Conservation (phyloP, 208 protist species). For the Entamoeba histolytica region DNA sequence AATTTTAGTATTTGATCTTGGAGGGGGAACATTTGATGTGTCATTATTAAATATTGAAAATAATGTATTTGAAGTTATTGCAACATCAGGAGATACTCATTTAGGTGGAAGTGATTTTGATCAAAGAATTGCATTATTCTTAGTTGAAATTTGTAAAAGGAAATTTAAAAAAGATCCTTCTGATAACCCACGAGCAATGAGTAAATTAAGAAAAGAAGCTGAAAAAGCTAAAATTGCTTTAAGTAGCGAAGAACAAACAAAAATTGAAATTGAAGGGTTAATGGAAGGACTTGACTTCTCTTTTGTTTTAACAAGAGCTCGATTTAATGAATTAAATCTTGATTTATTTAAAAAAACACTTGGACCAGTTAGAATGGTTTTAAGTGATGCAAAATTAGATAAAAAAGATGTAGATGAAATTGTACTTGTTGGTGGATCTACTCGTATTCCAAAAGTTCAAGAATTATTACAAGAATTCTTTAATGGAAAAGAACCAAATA, state of each 20-base stretch:
- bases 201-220: slow-evolving; percentile 15
- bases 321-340: slow-evolving; percentile 84
- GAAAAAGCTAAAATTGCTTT: slow-evolving; percentile 82
- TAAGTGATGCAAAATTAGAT: slow-evolving; percentile 67
- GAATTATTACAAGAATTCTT: slow-evolving; percentile 77
- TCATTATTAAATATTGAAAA: slow-evolving; percentile 89
- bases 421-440: slow-evolving; percentile 78
- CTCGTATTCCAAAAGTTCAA: slow-evolving; percentile 85
- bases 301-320: slow-evolving; percentile 66
- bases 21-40: slow-evolving; percentile 65
- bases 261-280: slow-evolving; percentile 76
- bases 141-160: neutral
- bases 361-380: slow-evolving; percentile 62
- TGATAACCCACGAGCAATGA: neutral
- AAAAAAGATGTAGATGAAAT: slow-evolving; percentile 80
- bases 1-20: slow-evolving; percentile 78
- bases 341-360: slow-evolving; percentile 81
- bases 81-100: slow-evolving; percentile 93
- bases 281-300: slow-evolving; percentile 81
- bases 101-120: slow-evolving; percentile 80
- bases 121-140: neutral
- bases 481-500: slow-evolving; percentile 69
- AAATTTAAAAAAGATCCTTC: neutral
- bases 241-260: slow-evolving; percentile 54
- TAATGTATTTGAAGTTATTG: slow-evolving; percentile 91